These are phyloP conservation scores for Corrigiola litoralis DNA, from an alignment of 179 eudicot genomes.

Conservation along the genomic window DNA sequence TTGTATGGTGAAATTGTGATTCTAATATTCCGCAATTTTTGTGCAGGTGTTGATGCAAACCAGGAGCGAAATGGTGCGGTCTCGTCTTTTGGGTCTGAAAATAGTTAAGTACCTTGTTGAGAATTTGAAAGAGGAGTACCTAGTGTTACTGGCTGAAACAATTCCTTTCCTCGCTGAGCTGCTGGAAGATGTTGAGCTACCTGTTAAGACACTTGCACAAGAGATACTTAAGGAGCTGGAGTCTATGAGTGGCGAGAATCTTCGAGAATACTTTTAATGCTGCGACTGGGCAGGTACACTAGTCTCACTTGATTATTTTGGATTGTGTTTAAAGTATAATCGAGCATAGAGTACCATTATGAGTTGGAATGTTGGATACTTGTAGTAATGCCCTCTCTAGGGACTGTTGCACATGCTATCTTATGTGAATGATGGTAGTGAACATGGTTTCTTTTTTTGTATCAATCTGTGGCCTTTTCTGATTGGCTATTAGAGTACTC, in stretches of 20 bases:
- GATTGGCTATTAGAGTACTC: background rate
- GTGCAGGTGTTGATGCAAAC: conserved; percentile 91
- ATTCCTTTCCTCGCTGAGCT: conserved; percentile 89
- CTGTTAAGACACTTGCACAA: conserved; percentile 86
- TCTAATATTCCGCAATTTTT: background rate
- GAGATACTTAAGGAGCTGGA: conserved; percentile 88
- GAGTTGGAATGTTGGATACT: too few relatives aligned
- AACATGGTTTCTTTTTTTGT: too few relatives aligned
- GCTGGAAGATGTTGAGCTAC: conserved; percentile 81
- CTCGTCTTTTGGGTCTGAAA: conserved; percentile 71
- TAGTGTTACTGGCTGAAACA: conserved; percentile 76
- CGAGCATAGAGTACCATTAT: too few relatives aligned
- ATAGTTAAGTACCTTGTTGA: conserved; percentile 71
- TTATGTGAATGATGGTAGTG: too few relatives aligned
- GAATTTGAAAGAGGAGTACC: conserved; percentile 81
- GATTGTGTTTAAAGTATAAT: too few relatives aligned
- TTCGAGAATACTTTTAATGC: conserved; percentile 56
- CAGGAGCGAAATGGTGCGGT: conserved; percentile 63
- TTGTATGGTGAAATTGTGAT: background rate
- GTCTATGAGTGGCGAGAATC: conserved; percentile 86
- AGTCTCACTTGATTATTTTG: background rate
- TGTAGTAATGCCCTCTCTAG: too few relatives aligned
- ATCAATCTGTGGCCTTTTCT: background rate
- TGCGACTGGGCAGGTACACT: conserved; percentile 11
- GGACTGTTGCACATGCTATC: too few relatives aligned